phyloP scores from a whole-genome alignment of 1,284 basidiomycete genomes.

The Microbotryum saponariae region DNA sequence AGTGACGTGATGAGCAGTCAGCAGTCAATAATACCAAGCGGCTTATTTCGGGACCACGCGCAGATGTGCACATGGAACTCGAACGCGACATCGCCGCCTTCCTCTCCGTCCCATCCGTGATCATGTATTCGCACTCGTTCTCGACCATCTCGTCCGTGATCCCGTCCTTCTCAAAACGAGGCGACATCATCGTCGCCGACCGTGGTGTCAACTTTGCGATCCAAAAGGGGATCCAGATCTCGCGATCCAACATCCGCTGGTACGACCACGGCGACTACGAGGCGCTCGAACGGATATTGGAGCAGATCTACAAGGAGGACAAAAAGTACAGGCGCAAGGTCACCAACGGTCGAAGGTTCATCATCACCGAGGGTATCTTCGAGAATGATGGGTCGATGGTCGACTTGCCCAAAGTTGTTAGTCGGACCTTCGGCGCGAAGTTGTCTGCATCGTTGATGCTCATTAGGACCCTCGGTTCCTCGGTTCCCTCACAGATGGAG shows the following conservation, averaged over 20 bases:
- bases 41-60: not conserved
- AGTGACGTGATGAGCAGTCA: too few relatives aligned
- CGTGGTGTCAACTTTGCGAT: slow-evolving; percentile 88
- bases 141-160: slow-evolving; percentile 89
- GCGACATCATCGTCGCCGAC: slow-evolving; percentile 97
- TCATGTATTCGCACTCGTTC: slow-evolving; percentile 93
- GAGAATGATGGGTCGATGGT: slow-evolving; percentile 87
- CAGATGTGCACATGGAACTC: slow-evolving; percentile 84
- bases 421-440: slow-evolving; percentile 38
- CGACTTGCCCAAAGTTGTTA: slow-evolving; percentile 79
- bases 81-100: slow-evolving; percentile 87
- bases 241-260: slow-evolving; percentile 85
- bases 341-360: slow-evolving; percentile 69
- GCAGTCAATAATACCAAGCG: too few relatives aligned
- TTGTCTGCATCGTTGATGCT: not conserved
- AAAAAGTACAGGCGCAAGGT: slow-evolving; percentile 73
- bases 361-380: slow-evolving; percentile 94
- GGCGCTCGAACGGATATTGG: slow-evolving; percentile 79
- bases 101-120: slow-evolving; percentile 76
- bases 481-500: slow-evolving; percentile 57
- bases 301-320: slow-evolving; percentile 75
- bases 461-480: not conserved
- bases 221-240: slow-evolving; percentile 95
- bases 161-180: slow-evolving; percentile 94
- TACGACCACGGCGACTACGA: slow-evolving; percentile 92